Base-by-base conservation (phyloP, 2,329 filamentous ascomycete genomes). In the Trichophyton simii region DNA sequence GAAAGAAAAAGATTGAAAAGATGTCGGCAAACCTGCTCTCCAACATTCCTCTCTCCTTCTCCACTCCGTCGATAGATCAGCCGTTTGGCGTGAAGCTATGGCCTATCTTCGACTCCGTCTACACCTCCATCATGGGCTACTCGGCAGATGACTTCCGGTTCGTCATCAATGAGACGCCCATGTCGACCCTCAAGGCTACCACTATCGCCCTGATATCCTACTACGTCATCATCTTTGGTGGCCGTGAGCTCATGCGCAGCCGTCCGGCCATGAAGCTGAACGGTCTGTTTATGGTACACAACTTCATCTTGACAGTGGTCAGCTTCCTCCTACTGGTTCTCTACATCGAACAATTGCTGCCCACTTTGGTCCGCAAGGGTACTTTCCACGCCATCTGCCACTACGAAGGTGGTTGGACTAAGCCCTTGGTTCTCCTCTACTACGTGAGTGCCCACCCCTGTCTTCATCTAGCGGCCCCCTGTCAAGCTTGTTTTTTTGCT, bases 141-240 rank as follows among this genome's bases (percentile, higher is more conserved):
- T 83, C 87, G 65, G 85, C 87, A 63, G 83, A 88, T 65, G 85
- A 95, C 63, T 96, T 95, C 77, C 78, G 81, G 66, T 96, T 95
- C 76, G 80, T 84, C 63, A 82, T 85, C 34, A 88, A 88, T 71
- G 78, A 83, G 75, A 95, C 89, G 38, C 88, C 89, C 66, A 87
- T 96, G 82, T 94, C 90, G 58, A 95, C 90, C 0, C 78, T 95
- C 70, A 87, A 85, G 74, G 84, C 87, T 74, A 90, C 88, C 57
- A 82, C 83, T 65, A 82, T 87, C 68, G 86, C 89, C 73, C 86
- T 95, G 68, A 78, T 89, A 70, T 77, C 87, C 71, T 96, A 95
- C 84, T 95, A 96, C 75, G 77, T 86, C 68, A 79, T 95, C 78
- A 91, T 96, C 71, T 91, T 95, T 67, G 89, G 89, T 65, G 91